These are phyloP conservation scores for Macroventuria anomochaeta DNA, from an alignment of 2,329 filamentous ascomycete species.

Conservation along the genomic window DNA sequence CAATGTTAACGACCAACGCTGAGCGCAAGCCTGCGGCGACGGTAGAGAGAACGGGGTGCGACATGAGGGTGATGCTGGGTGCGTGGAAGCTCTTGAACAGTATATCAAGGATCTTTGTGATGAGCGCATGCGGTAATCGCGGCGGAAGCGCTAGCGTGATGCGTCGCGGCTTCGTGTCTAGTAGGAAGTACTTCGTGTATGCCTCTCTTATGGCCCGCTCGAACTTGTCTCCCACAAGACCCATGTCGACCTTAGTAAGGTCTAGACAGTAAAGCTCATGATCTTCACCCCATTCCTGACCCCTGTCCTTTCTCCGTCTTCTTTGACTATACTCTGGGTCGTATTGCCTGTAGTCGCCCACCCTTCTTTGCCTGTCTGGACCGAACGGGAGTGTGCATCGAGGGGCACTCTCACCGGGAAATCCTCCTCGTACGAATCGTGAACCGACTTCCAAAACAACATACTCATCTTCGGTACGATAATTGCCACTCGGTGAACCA, in stretches of 20 bases:
- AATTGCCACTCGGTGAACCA: constrained; percentile 63
- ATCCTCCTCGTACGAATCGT: constrained; percentile 79
- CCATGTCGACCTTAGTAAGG: constrained; percentile 74
- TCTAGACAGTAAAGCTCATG: constrained; percentile 82
- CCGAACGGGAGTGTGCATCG: constrained; percentile 74
- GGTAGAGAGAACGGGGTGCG: constrained; percentile 74
- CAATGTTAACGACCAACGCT: constrained; percentile 86
- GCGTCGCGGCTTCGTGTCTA: constrained; percentile 78
- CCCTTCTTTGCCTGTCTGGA: constrained; percentile 76
- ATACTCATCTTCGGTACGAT: constrained; percentile 77
- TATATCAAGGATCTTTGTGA: constrained; percentile 77
- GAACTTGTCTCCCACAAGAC: constrained; percentile 82
- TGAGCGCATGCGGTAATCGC: constrained; percentile 75
- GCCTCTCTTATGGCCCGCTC: constrained; percentile 82
- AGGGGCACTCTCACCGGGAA: constrained; percentile 81
- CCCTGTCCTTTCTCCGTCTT: constrained; percentile 56
- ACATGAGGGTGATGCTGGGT: constrained; percentile 80
- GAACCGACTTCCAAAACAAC: constrained; percentile 82
- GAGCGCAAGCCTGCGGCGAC: constrained; percentile 83
- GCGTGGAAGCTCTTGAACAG: constrained; percentile 82
- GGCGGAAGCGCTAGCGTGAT: constrained; percentile 79
- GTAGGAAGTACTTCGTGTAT: constrained; percentile 74
- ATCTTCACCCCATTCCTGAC: constrained; percentile 66
- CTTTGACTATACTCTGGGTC: constrained; percentile 59
- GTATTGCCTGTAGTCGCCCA: constrained; percentile 82